Evolutionary conservation across 176 grass and related monocot genomes (phyloP).

Genomic region (Rhipidocladum racemiflorum): DNA sequence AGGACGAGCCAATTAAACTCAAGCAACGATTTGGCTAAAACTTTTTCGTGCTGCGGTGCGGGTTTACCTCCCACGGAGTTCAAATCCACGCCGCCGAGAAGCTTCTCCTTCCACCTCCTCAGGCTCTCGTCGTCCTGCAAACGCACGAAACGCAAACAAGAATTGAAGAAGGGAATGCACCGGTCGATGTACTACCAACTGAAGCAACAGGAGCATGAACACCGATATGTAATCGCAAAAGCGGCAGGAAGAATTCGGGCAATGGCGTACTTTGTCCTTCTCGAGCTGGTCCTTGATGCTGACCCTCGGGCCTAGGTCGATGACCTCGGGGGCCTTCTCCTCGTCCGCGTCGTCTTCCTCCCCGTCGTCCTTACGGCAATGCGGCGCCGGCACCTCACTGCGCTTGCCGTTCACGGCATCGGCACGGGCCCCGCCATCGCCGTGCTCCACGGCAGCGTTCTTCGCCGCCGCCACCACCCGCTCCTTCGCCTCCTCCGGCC

Average conservation of each 20-base stretch:
- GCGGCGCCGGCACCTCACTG: conserved; percentile 39
- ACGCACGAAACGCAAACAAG: background rate
- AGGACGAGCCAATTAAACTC: conserved; percentile 14
- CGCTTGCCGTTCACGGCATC: conserved; percentile 43
- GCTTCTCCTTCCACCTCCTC: conserved; percentile 94
- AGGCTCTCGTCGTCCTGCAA: conserved; percentile 95
- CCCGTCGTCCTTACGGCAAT: conserved; percentile 34
- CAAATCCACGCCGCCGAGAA: conserved; percentile 84
- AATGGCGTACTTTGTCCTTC: conserved; percentile 84
- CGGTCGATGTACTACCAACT: background rate
- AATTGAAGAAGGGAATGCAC: background rate
- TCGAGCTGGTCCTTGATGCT: conserved; percentile 99
- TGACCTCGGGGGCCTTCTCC: conserved; percentile 47
- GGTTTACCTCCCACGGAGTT: conserved; percentile 91
- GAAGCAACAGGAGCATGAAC: background rate
- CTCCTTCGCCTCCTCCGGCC: conserved; percentile 31
- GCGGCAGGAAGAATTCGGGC: background rate
- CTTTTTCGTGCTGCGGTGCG: background rate
- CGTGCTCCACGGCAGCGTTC: conserved; percentile 9
- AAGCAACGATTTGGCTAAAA: background rate
- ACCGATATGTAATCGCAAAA: background rate
- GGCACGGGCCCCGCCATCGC: background rate
- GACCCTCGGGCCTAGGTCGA: conserved; percentile 77
- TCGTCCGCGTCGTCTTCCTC: conserved; percentile 67
- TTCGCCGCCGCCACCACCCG: conserved; percentile 8